A percentile compares a stretch with the other conserved stretches of the same genome.
Conservation (phyloP, 768 basidiomycete species). For the Kwoniella pini region DNA sequence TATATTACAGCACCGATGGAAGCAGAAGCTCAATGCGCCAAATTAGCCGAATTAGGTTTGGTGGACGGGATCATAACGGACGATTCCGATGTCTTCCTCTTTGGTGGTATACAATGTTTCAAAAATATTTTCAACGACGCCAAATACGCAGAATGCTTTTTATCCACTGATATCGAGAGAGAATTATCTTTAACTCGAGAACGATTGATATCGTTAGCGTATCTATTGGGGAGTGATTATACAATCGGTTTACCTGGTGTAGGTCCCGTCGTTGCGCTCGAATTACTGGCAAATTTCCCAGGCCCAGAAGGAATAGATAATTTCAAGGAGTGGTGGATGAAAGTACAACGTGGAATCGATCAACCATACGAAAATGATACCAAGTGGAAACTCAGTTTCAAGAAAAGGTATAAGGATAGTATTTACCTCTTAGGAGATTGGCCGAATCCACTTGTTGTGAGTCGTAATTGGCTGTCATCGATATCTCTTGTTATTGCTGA, state of each 20-base stretch:
- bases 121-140: slow-evolving; percentile 99
- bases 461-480: slow-evolving; percentile 38
- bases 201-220: slow-evolving; percentile 83
- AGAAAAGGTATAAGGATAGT: slow-evolving; percentile 76
- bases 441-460: slow-evolving; percentile 88
- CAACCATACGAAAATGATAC: slow-evolving; percentile 69
- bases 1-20: slow-evolving; percentile 99
- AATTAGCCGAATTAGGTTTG: slow-evolving; percentile 76
- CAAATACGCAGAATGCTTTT: slow-evolving; percentile 96
- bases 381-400: slow-evolving; percentile 81
- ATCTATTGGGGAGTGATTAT: slow-evolving; percentile 95
- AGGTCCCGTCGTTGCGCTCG: slow-evolving; percentile 95
- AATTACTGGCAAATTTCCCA: slow-evolving; percentile 88
- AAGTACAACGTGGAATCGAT: slow-evolving; percentile 88
- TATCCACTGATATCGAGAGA: slow-evolving; percentile 74
- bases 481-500: background rate
- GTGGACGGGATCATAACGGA: slow-evolving; percentile 99
- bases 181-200: slow-evolving; percentile 86
- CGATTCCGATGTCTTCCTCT: slow-evolving; percentile 98
- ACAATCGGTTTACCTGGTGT: slow-evolving; percentile 87
- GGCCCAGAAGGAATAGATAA: slow-evolving; percentile 77
- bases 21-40: slow-evolving; percentile 97
- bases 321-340: slow-evolving; percentile 93
- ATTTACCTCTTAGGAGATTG: slow-evolving; percentile 79
- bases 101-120: slow-evolving; percentile 91